Percentiles rank a stretch among this genome's conserved stretches.
These are phyloP conservation scores for Auricularia auricula-judae DNA, from an alignment of 768 basidiomycete species.

Conservation along the genomic window DNA sequence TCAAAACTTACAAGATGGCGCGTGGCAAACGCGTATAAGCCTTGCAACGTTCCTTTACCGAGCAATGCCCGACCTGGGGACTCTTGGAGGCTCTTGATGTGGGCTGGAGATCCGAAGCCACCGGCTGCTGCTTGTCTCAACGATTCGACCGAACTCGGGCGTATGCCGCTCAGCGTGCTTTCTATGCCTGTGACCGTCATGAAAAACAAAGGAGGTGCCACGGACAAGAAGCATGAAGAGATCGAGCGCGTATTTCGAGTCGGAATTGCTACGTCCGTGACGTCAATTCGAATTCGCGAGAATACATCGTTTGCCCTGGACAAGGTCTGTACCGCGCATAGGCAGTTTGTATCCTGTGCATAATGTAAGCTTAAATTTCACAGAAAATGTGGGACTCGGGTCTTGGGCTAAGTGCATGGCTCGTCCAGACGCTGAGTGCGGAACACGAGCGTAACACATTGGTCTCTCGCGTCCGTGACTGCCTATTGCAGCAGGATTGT, in stretches of 20 bases:
- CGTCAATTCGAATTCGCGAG: slow-evolving; percentile 47
- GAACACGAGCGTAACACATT: neutral
- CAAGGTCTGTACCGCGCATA: slow-evolving; percentile 45
- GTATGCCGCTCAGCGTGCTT: slow-evolving; percentile 44
- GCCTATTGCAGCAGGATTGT: slow-evolving; percentile 19
- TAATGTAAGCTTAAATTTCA: neutral
- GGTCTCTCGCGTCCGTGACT: neutral
- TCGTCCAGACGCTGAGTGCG: slow-evolving; percentile 23
- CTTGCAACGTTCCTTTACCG: slow-evolving; percentile 58
- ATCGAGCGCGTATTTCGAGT: slow-evolving; percentile 45
- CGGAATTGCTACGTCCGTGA: slow-evolving; percentile 1
- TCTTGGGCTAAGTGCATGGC: slow-evolving; percentile 73
- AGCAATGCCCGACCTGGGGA: slow-evolving; percentile 38
- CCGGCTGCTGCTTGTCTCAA: slow-evolving; percentile 24
- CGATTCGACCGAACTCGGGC: slow-evolving; percentile 35
- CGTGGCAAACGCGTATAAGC: slow-evolving; percentile 56
- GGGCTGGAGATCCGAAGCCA: slow-evolving; percentile 20
- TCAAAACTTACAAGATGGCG: slow-evolving; percentile 69
- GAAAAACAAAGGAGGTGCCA: slow-evolving; percentile 12
- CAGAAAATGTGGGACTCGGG: slow-evolving; percentile 99
- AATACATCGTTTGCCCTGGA: slow-evolving; percentile 87
- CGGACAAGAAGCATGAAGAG: slow-evolving; percentile 46
- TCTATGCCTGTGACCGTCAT: slow-evolving; percentile 52
- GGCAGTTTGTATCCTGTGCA: neutral
- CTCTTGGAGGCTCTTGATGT: slow-evolving; percentile 56